Evolutionary conservation across 306 rosid genomes (phyloP), one percentile per base, ranked within the genome.

Genomic region (Aeschynomene evenia): DNA sequence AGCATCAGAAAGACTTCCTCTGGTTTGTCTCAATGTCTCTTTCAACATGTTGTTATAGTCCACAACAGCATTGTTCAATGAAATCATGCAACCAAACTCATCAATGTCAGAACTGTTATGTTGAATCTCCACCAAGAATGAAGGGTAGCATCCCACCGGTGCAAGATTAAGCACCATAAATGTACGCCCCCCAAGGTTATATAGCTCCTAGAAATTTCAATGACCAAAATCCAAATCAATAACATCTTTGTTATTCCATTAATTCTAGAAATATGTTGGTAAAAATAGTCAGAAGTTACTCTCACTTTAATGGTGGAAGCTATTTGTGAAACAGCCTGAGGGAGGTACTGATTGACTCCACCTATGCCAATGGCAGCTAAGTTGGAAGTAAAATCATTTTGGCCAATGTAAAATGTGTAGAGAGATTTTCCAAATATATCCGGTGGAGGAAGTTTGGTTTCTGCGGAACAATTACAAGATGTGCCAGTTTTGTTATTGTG

Each of bases 61-160:
- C 39, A 36, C 73, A 1, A 85, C 97, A 1, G 89, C 95, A 15
- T 85, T 83, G 82, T 85, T 88, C 83, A 80, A 88, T 53, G 98
- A 79, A 76, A 84, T 22, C 67, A 77, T 70, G 84, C 97, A 94
- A 29, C 98, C 92, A 82, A 85, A 87, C 43, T 74, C 72, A 63
- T 94, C 97, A 8, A 90, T 42, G 52, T 90, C 97, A 21, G 92
- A 84, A 51, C 22, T 81, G 14, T 75, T 23, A 77, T 83, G 89
- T 33, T 86, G 85, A 79, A 87, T 84, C 60, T 79, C 67, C 54
- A 42, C 92, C 71, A 90, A 70, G 7, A 88, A 14, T 42, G 95
- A 43, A 45, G 97, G 97, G 66, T 94, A 94, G 51, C 98, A 94
- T 37, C 98, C 97, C 28, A 90, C 85, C 12, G 98, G 98, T 14